Conservation (phyloP, 257 asterid genomes). For the Oldenlandia corymbosa region DNA sequence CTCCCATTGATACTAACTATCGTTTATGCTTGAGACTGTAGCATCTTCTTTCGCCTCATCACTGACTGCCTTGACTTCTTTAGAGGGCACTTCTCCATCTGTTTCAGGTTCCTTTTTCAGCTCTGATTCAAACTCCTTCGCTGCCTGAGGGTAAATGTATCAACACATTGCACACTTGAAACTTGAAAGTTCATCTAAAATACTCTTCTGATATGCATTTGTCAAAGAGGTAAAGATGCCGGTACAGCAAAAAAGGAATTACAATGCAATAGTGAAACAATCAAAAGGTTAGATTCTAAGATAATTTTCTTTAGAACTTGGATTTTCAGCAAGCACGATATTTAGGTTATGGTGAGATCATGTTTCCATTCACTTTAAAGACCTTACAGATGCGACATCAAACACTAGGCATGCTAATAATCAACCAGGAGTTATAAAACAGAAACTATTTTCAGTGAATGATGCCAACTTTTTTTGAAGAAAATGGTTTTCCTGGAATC, state of each 20-base stretch:
- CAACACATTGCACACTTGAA: background rate
- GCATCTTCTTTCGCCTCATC: constrained; percentile 49
- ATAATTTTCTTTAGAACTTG: too few species aligned
- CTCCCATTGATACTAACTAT: constrained; percentile 28
- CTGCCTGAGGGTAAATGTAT: constrained; percentile 49
- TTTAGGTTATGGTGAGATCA: background rate
- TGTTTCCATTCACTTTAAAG: background rate
- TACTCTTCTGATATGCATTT: background rate
- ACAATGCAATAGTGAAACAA: background rate
- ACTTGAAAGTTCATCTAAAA: background rate
- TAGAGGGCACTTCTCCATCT: constrained; percentile 31
- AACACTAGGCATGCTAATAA: too few species aligned
- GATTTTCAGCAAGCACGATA: too few species aligned
- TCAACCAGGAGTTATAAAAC: too few species aligned
- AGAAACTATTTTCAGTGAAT: too few species aligned
- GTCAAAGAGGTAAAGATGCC: background rate
- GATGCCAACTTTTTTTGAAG: too few species aligned
- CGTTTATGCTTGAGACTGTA: constrained; percentile 42
- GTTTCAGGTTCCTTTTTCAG: constrained; percentile 58
- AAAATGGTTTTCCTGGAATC: too few species aligned
- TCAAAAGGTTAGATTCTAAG: background rate
- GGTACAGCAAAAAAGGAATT: too few species aligned
- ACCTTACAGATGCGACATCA: too few species aligned
- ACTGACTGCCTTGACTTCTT: constrained; percentile 24
- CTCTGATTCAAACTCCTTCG: constrained; percentile 85